Conservation (phyloP, 768 basidiomycete species). For the Dendrothele bispora region DNA sequence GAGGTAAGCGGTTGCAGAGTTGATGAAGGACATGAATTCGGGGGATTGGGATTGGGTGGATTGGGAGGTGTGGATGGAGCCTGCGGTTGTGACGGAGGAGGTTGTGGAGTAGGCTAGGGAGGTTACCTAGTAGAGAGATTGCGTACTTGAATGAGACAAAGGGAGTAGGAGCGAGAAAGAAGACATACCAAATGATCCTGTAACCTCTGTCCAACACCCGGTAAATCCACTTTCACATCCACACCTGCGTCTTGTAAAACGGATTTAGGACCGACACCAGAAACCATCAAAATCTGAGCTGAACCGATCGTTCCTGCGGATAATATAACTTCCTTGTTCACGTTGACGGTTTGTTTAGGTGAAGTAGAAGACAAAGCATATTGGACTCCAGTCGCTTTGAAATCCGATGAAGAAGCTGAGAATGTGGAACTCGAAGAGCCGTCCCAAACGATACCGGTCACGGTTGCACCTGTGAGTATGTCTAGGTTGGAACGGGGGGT, state of each 20-base stretch:
- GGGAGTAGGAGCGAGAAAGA: too few species aligned
- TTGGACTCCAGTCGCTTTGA: conserved; percentile 44
- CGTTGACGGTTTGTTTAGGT: conserved; percentile 35
- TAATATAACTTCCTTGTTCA: conserved; percentile 50
- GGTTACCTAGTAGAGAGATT: conserved; percentile 24
- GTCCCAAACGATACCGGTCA: conserved; percentile 43
- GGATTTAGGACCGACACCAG: too few species aligned
- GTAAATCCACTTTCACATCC: too few species aligned
- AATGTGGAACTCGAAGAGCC: too few species aligned
- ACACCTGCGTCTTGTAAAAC: too few species aligned
- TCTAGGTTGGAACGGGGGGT: conserved; percentile 51
- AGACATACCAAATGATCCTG: too few species aligned
- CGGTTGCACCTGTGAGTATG: conserved; percentile 49
- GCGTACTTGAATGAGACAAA: background rate
- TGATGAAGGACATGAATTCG: too few species aligned
- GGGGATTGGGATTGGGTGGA: too few species aligned
- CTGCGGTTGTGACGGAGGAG: conserved; percentile 37
- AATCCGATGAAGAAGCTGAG: conserved; percentile 25
- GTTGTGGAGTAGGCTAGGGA: conserved; percentile 38
- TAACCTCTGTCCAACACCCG: too few species aligned
- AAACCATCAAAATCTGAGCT: conserved; percentile 55
- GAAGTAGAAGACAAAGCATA: conserved; percentile 31
- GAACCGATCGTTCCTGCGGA: conserved; percentile 46
- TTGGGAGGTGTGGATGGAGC: conserved; percentile 27
- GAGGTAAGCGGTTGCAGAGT: too few species aligned